phyloP scores from a whole-genome alignment of 495 filamentous ascomycete species.

The Penicillium nucicola region DNA sequence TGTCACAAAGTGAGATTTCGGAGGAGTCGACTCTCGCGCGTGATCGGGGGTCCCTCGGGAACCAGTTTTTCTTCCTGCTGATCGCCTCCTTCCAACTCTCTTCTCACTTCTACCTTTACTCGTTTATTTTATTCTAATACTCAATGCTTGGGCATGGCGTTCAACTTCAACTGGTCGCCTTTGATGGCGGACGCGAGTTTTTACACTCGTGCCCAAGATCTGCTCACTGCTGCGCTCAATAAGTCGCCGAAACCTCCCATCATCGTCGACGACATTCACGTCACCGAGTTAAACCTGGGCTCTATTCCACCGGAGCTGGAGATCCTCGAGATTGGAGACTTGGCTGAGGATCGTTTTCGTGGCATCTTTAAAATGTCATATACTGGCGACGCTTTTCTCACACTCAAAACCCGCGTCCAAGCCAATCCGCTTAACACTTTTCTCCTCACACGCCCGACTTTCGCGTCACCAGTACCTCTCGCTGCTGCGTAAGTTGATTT shows the following conservation, averaged over 20 bases:
- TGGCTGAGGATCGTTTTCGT: slow-evolving; percentile 94
- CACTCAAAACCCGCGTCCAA: slow-evolving; percentile 91
- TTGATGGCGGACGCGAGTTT: slow-evolving; percentile 89
- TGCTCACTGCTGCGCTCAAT: slow-evolving; percentile 92
- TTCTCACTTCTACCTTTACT: slow-evolving; percentile 2
- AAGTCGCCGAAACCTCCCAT: slow-evolving; percentile 98
- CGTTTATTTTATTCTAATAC: slow-evolving; percentile 2
- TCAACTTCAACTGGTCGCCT: slow-evolving; percentile 99
- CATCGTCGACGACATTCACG: slow-evolving; percentile 98
- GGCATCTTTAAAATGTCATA: slow-evolving; percentile 99
- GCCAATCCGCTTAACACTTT: slow-evolving; percentile 97
- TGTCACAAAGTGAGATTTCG: no score
- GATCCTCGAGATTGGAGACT: slow-evolving; percentile 93
- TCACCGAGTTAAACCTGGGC: slow-evolving; percentile 95
- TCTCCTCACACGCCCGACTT: slow-evolving; percentile 82
- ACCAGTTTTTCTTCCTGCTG: slow-evolving; percentile 7
- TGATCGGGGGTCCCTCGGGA: slow-evolving; percentile 4
- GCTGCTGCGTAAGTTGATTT: slow-evolving; percentile 65
- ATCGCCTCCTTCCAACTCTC: slow-evolving; percentile 1
- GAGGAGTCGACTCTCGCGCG: no score
- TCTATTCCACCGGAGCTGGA: slow-evolving; percentile 89
- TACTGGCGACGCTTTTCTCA: slow-evolving; percentile 89
- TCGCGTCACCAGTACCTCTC: slow-evolving; percentile 89
- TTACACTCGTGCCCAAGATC: slow-evolving; percentile 86
- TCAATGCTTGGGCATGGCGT: slow-evolving; percentile 70